Base-by-base conservation (phyloP, 179 eudicot genomes). In the Vitellaria paradoxa region DNA sequence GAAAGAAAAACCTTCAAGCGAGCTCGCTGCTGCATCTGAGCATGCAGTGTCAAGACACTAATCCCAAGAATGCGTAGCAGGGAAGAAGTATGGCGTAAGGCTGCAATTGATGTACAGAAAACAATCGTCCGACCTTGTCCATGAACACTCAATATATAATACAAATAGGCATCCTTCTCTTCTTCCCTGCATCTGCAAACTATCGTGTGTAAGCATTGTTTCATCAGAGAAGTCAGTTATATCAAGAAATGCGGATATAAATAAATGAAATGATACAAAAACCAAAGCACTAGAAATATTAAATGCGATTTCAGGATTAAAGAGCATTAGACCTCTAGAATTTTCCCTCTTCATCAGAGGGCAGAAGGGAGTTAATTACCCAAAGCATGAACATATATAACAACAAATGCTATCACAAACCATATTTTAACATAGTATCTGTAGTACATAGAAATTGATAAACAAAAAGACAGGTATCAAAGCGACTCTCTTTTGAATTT, bases 1-100 rank as follows among this genome's bases (percentile, higher is more conserved):
- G 55, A 66, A 62, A 70, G 7, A 75, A 76, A 23, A 50, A 96
- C 99, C 98, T 96, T 96, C 68, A 96, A 90, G 23, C 99, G 98
- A 77, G 99, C 97, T 64, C 93, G 85, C 82, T 96, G 97, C 79
- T 93, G 94, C 99, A 90, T 96, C 82, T 93, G 89, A 53, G 94
- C 86, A 83, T 96, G 98, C 80, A 96, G 91, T 77, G 91, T 91
- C 80, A 80, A 87, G 68, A 87, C 88, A 78, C 81, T 86, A 40
- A 96, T 60, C 42, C 85, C 83, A 79, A 93, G 91, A 79, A 89
- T 87, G 65, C 88, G 92, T 87, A 93, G 72, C 50, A 91, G 85
- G 76, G 97, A 89, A 67, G 97, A 88, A 75, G 87, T 81, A 76
- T 87, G 99, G 75, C 95, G 97, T 72, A 30, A 30, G 76, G 96